Base-by-base conservation (phyloP, 2,329 filamentous ascomycete genomes). In the Tolypocladium guangdongense region DNA sequence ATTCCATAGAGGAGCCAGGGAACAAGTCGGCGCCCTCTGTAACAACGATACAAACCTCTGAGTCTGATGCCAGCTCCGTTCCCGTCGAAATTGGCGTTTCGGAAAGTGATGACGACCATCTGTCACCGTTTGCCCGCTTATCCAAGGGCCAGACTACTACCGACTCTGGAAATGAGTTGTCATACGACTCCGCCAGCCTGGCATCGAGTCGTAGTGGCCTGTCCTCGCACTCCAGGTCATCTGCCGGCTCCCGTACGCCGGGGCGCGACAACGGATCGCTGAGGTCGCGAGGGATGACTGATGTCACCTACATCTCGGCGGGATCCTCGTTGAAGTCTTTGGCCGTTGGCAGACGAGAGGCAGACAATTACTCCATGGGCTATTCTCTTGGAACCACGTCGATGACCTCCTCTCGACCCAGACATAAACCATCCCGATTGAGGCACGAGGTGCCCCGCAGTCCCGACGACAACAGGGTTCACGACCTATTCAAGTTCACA, bases 401-500 rank as follows among this genome's bases (percentile, higher is more conserved):
- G 11, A 66, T 77, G 62, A 65, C 77, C 35, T 78, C 79, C 38
- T 75, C 75, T 18, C 69, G 69, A 35, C 71, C 72, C 7, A 68
- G 68, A 48, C 71, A 74, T 47, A 71, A 69, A 60, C 79, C 83
- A 0, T 96, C 91, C 18, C 80, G 85, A 24, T 72, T 96, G 49
- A 82, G 89, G 32, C 84, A 95, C 60, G 90, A 96, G 64, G 78
- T 95, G 2, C 75, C 90, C 1, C 80, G 83, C 36, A 95, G 88
- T 60, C 88, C 90, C 0, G 70, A 89, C 33, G 87, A 91, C 11
- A 78, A 79, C 57, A 82, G 82, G 56, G 76, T 86, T 4, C 73
- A 86, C 54, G 91, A 96, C 59, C 74, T 97, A 1, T 96, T 97
- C 72, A 90, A 90, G 35, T 92, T 85, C 63, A 92, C 87, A 3